Percentiles rank a stretch among this genome's conserved stretches.
Evolutionary conservation across 1,139 yeast species (phyloP).

Genomic region (Dujonia santamariae): DNA sequence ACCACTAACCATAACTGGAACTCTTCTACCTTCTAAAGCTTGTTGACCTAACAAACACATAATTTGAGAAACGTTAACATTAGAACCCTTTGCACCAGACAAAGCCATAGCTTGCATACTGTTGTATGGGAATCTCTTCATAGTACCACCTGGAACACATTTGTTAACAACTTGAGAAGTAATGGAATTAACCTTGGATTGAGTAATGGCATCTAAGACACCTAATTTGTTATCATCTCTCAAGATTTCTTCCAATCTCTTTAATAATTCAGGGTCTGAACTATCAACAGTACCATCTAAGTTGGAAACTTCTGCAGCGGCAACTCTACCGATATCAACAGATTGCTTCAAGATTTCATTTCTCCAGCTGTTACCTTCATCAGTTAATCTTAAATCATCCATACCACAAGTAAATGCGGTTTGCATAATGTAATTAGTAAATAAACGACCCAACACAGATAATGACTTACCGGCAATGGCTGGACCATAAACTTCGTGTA

Average conservation of each 20-base stretch:
- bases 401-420: conserved; percentile 99
- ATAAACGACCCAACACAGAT: conserved; percentile 87
- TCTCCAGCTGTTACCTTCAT: conserved; percentile 90
- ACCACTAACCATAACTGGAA: conserved; percentile 98
- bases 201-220: conserved; percentile 92
- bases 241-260: conserved; percentile 88
- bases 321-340: conserved; percentile 79
- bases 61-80: conserved; percentile 97
- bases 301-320: conserved; percentile 94
- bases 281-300: conserved; percentile 55
- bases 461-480: conserved; percentile 85
- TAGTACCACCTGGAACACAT: conserved; percentile 96
- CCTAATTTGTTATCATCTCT: conserved; percentile 93
- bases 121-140: conserved; percentile 92
- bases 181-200: conserved; percentile 86
- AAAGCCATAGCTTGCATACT: conserved; percentile 99
- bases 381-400: conserved; percentile 95
- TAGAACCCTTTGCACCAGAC: conserved; percentile 99
- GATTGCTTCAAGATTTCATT: conserved; percentile 73
- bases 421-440: conserved; percentile 89
- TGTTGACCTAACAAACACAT: conserved; percentile 99
- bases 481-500: conserved; percentile 95
- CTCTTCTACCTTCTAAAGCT: conserved; percentile 98
- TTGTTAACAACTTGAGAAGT: conserved; percentile 90
- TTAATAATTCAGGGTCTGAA: conserved; percentile 73